Percentiles rank a stretch among this genome's conserved stretches.
These are phyloP conservation scores for Leccinum solheimii DNA, from an alignment of 1,284 basidiomycete species.

Conservation along the genomic window DNA sequence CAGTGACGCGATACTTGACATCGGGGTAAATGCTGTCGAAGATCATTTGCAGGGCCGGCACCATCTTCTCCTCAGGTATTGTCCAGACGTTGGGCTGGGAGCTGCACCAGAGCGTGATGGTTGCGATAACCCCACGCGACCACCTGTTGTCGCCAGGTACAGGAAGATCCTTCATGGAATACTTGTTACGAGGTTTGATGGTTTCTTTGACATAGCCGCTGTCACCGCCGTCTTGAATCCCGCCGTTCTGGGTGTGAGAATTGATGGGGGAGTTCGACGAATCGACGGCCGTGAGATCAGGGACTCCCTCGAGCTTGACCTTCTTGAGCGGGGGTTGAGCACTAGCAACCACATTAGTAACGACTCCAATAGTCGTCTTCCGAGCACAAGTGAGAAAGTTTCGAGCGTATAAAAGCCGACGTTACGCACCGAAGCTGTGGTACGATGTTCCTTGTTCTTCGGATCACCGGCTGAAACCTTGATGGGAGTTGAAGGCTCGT, in stretches of 20 bases:
- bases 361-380: background rate
- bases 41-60: background rate
- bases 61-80: background rate
- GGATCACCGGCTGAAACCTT: background rate
- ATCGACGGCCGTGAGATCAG: background rate
- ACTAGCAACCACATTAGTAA: background rate
- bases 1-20: slow-evolving; percentile 4
- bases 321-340: background rate
- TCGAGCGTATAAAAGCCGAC: background rate
- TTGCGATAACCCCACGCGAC: background rate
- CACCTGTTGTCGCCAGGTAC: background rate
- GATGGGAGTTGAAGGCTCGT: too few relatives aligned
- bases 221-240: background rate
- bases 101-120: background rate
- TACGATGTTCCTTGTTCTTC: background rate
- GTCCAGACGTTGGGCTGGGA: background rate
- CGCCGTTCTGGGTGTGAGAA: background rate
- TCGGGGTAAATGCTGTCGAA: slow-evolving; percentile 1
- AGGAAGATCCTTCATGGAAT: slow-evolving; percentile 1
- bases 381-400: background rate
- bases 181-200: background rate
- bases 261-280: background rate
- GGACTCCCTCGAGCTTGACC: background rate
- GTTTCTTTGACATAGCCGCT: background rate
- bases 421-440: background rate